Percentiles rank a stretch among this genome's conserved stretches.
phyloP scores from a whole-genome alignment of 2,329 filamentous ascomycete genomes.

The Colletotrichum paranaense region DNA sequence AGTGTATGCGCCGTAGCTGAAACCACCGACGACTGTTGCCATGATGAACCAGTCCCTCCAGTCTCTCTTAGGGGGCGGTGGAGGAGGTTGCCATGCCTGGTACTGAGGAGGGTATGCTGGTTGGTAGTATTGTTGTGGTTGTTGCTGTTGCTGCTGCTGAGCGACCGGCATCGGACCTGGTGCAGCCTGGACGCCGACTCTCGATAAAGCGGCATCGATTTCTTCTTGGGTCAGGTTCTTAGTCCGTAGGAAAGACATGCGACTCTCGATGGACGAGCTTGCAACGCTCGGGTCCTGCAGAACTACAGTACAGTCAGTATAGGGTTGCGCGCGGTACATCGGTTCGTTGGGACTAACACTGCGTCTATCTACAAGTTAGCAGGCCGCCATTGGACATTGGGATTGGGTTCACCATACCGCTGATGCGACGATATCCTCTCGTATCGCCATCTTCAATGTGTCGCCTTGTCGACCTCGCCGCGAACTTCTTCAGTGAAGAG shows the following conservation, averaged over 20 bases:
- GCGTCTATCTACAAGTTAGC: conserved; percentile 45
- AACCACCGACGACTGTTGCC: conserved; percentile 92
- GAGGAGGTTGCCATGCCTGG: conserved; percentile 68
- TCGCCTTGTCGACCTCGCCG: conserved; percentile 16
- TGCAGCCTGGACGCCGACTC: conserved; percentile 70
- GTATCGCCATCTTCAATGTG: conserved; percentile 75
- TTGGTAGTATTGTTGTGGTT: conserved; percentile 55
- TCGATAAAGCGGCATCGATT: conserved; percentile 84
- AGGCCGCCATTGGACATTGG: neutral
- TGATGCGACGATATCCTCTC: conserved; percentile 91
- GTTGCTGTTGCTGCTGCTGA: conserved; percentile 59
- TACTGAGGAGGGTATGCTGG: conserved; percentile 62
- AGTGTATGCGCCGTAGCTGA: conserved; percentile 89
- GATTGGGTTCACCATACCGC: conserved; percentile 66
- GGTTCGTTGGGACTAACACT: conserved; percentile 51
- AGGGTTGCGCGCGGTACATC: neutral
- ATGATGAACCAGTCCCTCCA: conserved; percentile 99
- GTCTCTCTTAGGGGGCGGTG: conserved; percentile 79
- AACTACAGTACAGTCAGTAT: conserved; percentile 63
- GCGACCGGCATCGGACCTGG: conserved; percentile 54
- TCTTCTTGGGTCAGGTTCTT: conserved; percentile 99
- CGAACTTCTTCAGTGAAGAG: conserved; percentile 15
- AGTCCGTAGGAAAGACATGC: conserved; percentile 90
- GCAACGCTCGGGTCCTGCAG: conserved; percentile 94
- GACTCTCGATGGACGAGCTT: conserved; percentile 89